Conservation (phyloP, 495 filamentous ascomycete genomes). For the Neurospora hispaniola region DNA sequence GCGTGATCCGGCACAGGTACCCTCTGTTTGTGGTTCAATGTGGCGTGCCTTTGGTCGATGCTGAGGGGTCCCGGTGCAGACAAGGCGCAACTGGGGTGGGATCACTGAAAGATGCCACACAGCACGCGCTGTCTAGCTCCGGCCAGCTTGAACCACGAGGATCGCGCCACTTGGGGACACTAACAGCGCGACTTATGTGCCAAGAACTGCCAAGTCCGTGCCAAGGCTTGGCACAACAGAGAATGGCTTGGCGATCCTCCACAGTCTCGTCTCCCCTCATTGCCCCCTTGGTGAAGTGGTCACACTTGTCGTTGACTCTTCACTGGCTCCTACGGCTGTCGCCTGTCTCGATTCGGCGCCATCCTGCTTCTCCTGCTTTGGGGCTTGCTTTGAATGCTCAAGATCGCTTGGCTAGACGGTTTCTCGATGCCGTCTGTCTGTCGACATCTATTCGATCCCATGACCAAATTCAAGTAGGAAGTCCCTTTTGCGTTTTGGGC, state of each 20-base stretch:
- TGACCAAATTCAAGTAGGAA: neutral
- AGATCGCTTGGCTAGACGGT: neutral
- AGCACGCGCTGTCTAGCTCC: neutral
- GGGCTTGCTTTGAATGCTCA: neutral
- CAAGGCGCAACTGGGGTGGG: neutral
- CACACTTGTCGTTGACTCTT: neutral
- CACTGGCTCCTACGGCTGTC: neutral
- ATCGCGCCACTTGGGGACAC: neutral
- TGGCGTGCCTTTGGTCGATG: neutral
- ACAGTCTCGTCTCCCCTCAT: slow-evolving; percentile 1
- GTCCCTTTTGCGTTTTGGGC: neutral
- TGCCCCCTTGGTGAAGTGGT: neutral
- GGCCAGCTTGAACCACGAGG: neutral
- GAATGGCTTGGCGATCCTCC: slow-evolving; percentile 18
- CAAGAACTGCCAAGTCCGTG: slow-evolving; percentile 19
- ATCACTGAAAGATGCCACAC: neutral
- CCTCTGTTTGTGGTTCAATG: slow-evolving; percentile 6
- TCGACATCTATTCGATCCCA: neutral
- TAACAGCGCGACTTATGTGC: slow-evolving; percentile 17
- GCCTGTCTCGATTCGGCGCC: neutral
- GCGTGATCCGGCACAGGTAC: slow-evolving; percentile 14
- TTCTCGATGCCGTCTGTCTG: neutral
- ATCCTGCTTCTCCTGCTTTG: neutral
- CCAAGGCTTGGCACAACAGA: slow-evolving; percentile 26
- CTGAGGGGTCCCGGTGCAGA: neutral